These are phyloP conservation scores for Reutealis trisperma DNA, from an alignment of 345 rosid species.

Conservation along the genomic window DNA sequence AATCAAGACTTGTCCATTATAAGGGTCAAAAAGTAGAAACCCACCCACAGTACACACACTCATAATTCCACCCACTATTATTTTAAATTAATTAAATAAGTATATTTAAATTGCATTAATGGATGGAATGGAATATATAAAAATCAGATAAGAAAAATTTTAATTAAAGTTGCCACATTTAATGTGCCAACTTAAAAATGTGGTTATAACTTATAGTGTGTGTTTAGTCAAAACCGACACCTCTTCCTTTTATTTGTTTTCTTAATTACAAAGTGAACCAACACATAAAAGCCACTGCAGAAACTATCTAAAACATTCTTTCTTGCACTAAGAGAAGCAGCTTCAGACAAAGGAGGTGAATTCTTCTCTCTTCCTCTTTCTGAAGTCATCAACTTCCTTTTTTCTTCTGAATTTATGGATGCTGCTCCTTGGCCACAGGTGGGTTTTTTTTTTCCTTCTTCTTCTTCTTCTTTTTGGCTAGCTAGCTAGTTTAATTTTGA, in stretches of 20 bases:
- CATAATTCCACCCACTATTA: conserved; percentile 47
- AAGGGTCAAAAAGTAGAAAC: conserved; percentile 49
- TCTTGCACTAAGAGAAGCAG: conserved; percentile 45
- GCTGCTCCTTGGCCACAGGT: conserved; percentile 55
- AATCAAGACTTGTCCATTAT: conserved; percentile 40
- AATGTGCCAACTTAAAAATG: conserved; percentile 13
- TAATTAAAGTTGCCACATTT: conserved; percentile 18
- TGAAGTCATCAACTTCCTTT: conserved; percentile 51
- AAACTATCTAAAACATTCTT: conserved; percentile 54
- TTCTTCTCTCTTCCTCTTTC: conserved; percentile 30
- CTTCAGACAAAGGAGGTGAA: conserved; percentile 53
- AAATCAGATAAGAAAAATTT: conserved; percentile 17
- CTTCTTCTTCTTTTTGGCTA: not conserved
- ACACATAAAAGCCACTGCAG: conserved; percentile 47
- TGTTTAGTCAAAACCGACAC: conserved; percentile 43
- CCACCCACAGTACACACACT: conserved; percentile 38
- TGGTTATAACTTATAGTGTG: not conserved
- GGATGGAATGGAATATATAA: conserved; percentile 3
- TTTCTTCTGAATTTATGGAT: conserved; percentile 48
- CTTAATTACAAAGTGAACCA: conserved; percentile 33
- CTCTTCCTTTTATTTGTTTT: conserved; percentile 9
- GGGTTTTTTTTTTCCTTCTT: conserved; percentile 12
- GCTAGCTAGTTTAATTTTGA: not conserved
- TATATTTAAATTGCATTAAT: conserved; percentile 1
- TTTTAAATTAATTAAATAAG: conserved; percentile 9